Base-by-base conservation (phyloP, 2,329 filamentous ascomycete species). In the Cordyceps cateniannulata region DNA sequence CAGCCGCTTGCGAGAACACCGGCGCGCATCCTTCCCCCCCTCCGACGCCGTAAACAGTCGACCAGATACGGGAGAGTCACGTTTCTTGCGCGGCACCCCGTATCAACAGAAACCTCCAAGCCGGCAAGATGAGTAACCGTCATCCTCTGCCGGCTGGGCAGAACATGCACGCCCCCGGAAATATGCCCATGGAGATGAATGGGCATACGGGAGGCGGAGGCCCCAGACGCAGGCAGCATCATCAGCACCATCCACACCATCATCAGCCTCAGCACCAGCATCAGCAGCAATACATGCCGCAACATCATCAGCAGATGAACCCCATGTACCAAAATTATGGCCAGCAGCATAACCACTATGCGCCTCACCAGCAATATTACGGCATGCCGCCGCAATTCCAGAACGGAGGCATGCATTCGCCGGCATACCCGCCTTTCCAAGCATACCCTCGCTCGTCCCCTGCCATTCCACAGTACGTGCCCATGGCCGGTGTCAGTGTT, bases 71-170 rank as follows among this genome's bases (percentile, higher is more conserved):
- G 56, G 42, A 50, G 40, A 48, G 61, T 57, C 56, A 60, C 60
- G n/a, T n/a, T 35, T 27, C 29, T 48, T 62, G 54, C 40, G 49
- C 48, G 60, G 44, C 60, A 64, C 63, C 62, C n/a, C 63, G 47
- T 42, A 55, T 60, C 61, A n/a, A 53, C 62, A 35, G 32, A 63
- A 63, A 64, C 63, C 69, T 67, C 82, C 81, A 84, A 77, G 83
- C 83, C 85, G 85, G 84, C 84, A 90, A 82, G 86, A 91, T 91
- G 87, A 88, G 86, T 79, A 80, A 80, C 77, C 82, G 80, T 82
- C 85, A 88, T 87, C 85, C 88, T 87, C 85, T 88, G 85, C 85
- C 86, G 85, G 85, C 85, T 84, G 87, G 87, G 82, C 85, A 86
- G 77, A 80, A 80, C 74, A 81, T 84, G 77, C 80, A 78, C 70